Evolutionary conservation across 2,329 filamentous ascomycete genomes (phyloP), one percentile per base, ranked within the genome.

Genomic region (Colletotrichum costaricense): DNA sequence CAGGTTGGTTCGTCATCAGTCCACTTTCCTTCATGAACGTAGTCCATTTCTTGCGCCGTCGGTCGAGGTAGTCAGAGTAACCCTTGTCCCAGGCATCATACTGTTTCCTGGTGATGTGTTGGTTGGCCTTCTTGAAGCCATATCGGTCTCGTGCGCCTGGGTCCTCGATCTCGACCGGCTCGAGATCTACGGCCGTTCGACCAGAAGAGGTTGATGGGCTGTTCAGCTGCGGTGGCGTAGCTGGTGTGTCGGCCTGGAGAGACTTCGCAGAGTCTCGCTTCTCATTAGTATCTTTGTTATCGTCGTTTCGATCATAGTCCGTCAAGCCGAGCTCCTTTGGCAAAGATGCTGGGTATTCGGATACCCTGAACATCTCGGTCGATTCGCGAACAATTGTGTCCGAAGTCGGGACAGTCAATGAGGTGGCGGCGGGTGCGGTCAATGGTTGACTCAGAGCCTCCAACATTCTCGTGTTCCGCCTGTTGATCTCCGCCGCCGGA

Each of bases 111-210:
- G 89, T 93, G 75, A 98, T 88, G 79, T 97, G 92, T 76, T 95
- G 92, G 54, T 92, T 96, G 49, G 91, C 89, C 81, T 98, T 98
- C 76, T 95, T 94, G 85, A 98, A 98, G 4, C 96, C 96, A 79
- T 98, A 98, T 19, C 94, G 90, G 81, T 98, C 95, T 67, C 95
- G 91, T 22, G 82, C 80, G 16, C 81, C 81, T 5, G 88, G 85
- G 28, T 89, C 88, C 72, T 90, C 86, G 4, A 85, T 81, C 16
- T 86, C 83, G 1, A 76, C 74, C 0, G 63, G 52, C 49, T 73
- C 70, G 5, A 81, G 81, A 35, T 80, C 76, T 33, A 79, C 79
- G 49, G 74, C 80, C 69, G 74, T 69, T 28, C 60, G 70, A 22
- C 54, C 52, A 5, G 66, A 67, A 4, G 73, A 75, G 28, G 70